phyloP scores from a whole-genome alignment of 176 grass and related monocot genomes.

The Neostapfia colusana region DNA sequence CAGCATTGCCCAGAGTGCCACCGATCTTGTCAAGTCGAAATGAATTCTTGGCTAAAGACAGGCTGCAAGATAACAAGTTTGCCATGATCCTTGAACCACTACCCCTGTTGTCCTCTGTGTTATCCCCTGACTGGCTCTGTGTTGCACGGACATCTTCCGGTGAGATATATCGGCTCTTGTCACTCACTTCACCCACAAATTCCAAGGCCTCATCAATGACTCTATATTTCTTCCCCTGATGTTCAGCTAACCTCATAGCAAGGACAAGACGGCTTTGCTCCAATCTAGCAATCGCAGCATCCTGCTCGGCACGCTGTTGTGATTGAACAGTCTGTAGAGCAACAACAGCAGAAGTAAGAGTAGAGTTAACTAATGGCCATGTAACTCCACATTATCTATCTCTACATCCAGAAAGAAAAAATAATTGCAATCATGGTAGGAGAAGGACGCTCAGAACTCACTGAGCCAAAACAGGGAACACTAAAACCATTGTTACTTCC shows the following conservation, averaged over 20 bases:
- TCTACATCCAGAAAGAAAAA: neutral
- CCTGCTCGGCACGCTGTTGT: slow-evolving; percentile 72
- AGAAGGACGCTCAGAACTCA: neutral
- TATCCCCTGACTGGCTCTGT: slow-evolving; percentile 40
- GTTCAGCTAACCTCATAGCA: slow-evolving; percentile 68
- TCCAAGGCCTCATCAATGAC: slow-evolving; percentile 78
- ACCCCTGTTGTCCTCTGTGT: slow-evolving; percentile 31
- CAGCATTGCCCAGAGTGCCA: slow-evolving; percentile 59
- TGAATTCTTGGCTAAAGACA: slow-evolving; percentile 62
- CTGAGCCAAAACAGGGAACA: neutral
- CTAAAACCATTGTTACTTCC: neutral
- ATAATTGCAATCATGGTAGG: neutral
- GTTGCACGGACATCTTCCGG: slow-evolving; percentile 48
- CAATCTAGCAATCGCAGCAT: slow-evolving; percentile 76
- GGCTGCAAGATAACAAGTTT: slow-evolving; percentile 53
- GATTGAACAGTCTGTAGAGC: slow-evolving; percentile 74
- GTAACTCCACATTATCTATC: neutral
- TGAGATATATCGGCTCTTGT: slow-evolving; percentile 49
- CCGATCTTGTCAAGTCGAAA: slow-evolving; percentile 46
- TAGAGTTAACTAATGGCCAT: neutral
- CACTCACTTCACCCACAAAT: slow-evolving; percentile 67
- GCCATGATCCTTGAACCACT: slow-evolving; percentile 53
- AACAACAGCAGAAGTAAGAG: slow-evolving; percentile 24
- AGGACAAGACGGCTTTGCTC: slow-evolving; percentile 79
- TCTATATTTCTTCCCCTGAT: slow-evolving; percentile 70